Evolutionary conservation across 1,284 basidiomycete species (phyloP).

Genomic region (Marasmius oreades): DNA sequence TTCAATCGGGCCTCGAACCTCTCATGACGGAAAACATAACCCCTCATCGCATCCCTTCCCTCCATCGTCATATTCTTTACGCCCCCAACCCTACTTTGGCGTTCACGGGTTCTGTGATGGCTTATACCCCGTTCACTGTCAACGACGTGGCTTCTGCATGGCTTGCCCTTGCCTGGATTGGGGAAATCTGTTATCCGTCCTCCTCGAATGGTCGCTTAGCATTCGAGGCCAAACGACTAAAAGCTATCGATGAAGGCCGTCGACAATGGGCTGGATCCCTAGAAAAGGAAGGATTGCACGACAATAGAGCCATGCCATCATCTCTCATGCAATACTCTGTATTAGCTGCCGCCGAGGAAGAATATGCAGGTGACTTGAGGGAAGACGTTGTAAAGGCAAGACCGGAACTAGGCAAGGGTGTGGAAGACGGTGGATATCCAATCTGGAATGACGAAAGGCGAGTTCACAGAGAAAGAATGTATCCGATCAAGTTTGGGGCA

Average conservation of each 20-base stretch:
- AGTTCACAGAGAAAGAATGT: slow-evolving; percentile 10
- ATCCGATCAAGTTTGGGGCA: slow-evolving; percentile 8
- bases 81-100: slow-evolving; percentile 40
- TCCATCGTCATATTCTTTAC: slow-evolving; percentile 43
- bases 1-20: slow-evolving; percentile 8
- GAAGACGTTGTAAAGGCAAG: slow-evolving; percentile 9
- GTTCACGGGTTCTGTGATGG: slow-evolving; percentile 30
- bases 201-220: slow-evolving; percentile 1
- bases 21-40: slow-evolving; percentile 18
- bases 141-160: slow-evolving; percentile 10
- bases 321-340: slow-evolving; percentile 8
- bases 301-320: slow-evolving; percentile 2
- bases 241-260: slow-evolving; percentile 1
- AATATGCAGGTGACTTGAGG: slow-evolving; percentile 9
- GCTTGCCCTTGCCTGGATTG: slow-evolving; percentile 9
- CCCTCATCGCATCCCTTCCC: slow-evolving; percentile 35
- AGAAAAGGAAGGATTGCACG: background rate
- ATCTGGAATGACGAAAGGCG: slow-evolving; percentile 9
- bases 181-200: slow-evolving; percentile 5
- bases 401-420: slow-evolving; percentile 2
- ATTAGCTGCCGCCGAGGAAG: slow-evolving; percentile 8
- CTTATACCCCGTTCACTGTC: slow-evolving; percentile 12
- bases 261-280: background rate
- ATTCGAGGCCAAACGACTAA: slow-evolving; percentile 9
- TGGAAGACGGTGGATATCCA: slow-evolving; percentile 1